Evolutionary conservation across 805 yeast species (phyloP).

Genomic region (Candida tammaniensis): DNA sequence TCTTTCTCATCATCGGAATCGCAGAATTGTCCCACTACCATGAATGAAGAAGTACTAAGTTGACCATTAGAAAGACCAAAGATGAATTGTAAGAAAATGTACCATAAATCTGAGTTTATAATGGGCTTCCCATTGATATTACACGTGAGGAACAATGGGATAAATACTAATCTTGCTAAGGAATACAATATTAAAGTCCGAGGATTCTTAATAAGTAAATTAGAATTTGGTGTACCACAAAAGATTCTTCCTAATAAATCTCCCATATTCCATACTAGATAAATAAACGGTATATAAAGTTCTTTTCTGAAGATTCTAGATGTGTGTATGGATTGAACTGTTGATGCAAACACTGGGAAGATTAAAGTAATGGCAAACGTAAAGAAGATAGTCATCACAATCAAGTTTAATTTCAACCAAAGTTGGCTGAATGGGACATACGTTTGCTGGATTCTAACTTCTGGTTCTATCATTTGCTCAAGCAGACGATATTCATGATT

Average conservation of each 20-base stretch:
- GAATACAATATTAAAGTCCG: conserved; percentile 52
- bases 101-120: conserved; percentile 59
- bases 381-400: conserved; percentile 68
- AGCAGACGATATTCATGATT: conserved; percentile 18
- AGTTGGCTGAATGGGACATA: conserved; percentile 57
- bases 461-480: conserved; percentile 10
- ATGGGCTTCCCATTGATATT: conserved; percentile 47
- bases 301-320: conserved; percentile 45
- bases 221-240: conserved; percentile 51
- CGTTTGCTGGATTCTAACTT: conserved; percentile 9
- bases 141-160: conserved; percentile 73
- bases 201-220: conserved; percentile 39
- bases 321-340: conserved; percentile 48
- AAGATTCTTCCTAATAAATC: conserved; percentile 75
- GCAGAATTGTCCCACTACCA: conserved; percentile 61
- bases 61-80: conserved; percentile 93
- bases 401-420: conserved; percentile 59
- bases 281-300: conserved; percentile 68
- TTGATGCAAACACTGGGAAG: conserved; percentile 89
- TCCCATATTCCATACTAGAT: conserved; percentile 85
- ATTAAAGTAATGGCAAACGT: conserved; percentile 72
- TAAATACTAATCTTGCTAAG: conserved; percentile 50
- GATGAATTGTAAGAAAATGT: conserved; percentile 64
- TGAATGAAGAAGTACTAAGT: conserved; percentile 72
- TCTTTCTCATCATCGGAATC: conserved; percentile 69